Base-by-base conservation (phyloP, 805 yeast genomes). In the Isabelozyma rhagii region DNA sequence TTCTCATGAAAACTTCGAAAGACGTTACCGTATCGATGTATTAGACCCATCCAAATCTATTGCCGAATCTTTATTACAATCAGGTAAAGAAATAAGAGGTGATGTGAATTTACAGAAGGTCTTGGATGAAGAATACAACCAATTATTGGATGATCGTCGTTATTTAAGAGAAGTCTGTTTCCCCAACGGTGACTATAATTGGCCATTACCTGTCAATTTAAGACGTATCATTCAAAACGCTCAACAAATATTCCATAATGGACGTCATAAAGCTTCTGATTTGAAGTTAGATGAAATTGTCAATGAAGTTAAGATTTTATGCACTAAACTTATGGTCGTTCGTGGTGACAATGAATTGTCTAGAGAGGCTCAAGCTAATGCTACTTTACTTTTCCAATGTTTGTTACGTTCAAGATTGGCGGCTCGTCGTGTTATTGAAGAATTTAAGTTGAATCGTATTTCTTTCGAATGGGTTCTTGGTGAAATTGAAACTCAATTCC, bases 131-230 rank as follows among this genome's bases (percentile, higher is more conserved):
- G 99, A 94, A 69, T 94, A 83, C 66, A 77, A 78, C 40, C 97
- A 90, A 61, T 78, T 94, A 52, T 62, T 77, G 39, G 75, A 75
- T 15, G 99, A 94, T 61, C 88, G 99, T 72, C 71, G 69, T 21
- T 84, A 85, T 59, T 75, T 96, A 66, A 84, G 99, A 72, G 80
- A 79, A 21, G 80, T 78, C 27, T 89, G 93, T 42, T 96, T 96
- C 75, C 80, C 87, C 45, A 90, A 87, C 60, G 99, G 99, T 77
- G 99, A 94, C 66, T 85, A 83, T 62, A 89, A 86, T 68, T 93
- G 98, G 97, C 98, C 98, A 50, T 77, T 96, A 57, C 99, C 99
- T 29, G 98, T 94, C 25, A 94, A 96, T 64, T 82, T 94, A 60
- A 88, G 97, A 66, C 96, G 99, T 79, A 86, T 96, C 54, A 79